Conservation (phyloP, 306 rosid species). For the Nissolia schottii region DNA sequence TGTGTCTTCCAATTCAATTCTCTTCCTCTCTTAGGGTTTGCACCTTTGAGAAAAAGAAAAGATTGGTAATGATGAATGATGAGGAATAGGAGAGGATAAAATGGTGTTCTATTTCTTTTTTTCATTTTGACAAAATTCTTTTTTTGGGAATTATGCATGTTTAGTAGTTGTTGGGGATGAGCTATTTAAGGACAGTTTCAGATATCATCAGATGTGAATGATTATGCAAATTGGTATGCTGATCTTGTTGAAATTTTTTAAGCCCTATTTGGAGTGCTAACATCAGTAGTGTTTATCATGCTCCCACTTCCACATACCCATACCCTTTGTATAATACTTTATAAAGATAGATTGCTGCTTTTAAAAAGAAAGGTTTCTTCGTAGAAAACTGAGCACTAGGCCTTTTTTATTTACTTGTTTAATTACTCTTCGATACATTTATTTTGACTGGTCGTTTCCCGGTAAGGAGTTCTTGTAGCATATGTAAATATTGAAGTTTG, state of each 20-base stretch:
- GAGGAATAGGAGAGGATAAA: background rate
- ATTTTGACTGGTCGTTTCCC: background rate
- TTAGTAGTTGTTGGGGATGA: constrained; percentile 1
- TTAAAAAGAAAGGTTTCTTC: background rate
- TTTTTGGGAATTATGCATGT: background rate
- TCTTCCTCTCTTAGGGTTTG: background rate
- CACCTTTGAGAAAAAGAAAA: background rate
- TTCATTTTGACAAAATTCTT: background rate
- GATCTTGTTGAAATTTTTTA: background rate
- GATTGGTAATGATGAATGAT: background rate
- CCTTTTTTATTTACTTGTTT: background rate
- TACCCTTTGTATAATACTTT: background rate
- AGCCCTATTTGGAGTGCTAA: background rate
- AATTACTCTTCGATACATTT: background rate
- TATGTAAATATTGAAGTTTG: background rate
- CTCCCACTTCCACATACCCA: background rate
- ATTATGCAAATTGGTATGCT: background rate
- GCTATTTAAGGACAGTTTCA: background rate
- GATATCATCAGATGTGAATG: background rate
- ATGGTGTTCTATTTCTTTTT: background rate
- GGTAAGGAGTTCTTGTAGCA: constrained; percentile 2
- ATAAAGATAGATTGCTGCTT: background rate
- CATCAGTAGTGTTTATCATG: background rate
- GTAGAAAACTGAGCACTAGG: background rate
- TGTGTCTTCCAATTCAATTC: too few relatives aligned